phyloP scores from a whole-genome alignment of 2,329 filamentous ascomycete species.

The Aspergillus felis region DNA sequence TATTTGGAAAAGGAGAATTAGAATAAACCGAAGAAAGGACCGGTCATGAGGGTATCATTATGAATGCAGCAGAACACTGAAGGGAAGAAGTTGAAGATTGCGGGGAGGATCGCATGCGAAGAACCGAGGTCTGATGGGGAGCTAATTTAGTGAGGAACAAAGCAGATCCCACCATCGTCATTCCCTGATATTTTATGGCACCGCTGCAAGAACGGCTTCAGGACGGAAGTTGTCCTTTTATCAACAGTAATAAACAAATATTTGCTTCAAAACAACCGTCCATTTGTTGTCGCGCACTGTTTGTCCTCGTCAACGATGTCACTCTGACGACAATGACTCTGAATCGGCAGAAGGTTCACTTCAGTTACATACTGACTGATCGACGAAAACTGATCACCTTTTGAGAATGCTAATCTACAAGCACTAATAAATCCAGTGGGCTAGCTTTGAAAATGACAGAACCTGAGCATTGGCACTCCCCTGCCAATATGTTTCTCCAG shows the following conservation, averaged over 20 bases:
- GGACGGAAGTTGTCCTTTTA: background rate
- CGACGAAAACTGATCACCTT: background rate
- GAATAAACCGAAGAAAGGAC: constrained; percentile 2
- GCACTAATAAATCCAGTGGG: background rate
- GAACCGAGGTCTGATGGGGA: constrained; percentile 16
- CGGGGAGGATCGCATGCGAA: constrained; percentile 20
- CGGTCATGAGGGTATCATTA: constrained; percentile 1
- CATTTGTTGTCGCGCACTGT: background rate
- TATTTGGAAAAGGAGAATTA: constrained; percentile 8
- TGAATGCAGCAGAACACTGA: background rate
- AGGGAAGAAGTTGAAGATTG: constrained; percentile 16
- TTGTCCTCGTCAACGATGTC: constrained; percentile 1
- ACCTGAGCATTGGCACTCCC: constrained; percentile 9
- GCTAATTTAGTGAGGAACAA: background rate
- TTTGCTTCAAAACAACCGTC: background rate
- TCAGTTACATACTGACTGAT: background rate
- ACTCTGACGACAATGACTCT: constrained; percentile 1
- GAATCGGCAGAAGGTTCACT: background rate
- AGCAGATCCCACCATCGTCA: background rate
- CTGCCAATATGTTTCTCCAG: constrained; percentile 23
- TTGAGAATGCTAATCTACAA: background rate
- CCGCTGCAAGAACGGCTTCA: background rate
- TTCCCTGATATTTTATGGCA: background rate
- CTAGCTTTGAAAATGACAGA: background rate
- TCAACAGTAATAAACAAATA: background rate